phyloP scores from a whole-genome alignment of 2,329 filamentous ascomycete genomes.

The Xylariaceae sp. region DNA sequence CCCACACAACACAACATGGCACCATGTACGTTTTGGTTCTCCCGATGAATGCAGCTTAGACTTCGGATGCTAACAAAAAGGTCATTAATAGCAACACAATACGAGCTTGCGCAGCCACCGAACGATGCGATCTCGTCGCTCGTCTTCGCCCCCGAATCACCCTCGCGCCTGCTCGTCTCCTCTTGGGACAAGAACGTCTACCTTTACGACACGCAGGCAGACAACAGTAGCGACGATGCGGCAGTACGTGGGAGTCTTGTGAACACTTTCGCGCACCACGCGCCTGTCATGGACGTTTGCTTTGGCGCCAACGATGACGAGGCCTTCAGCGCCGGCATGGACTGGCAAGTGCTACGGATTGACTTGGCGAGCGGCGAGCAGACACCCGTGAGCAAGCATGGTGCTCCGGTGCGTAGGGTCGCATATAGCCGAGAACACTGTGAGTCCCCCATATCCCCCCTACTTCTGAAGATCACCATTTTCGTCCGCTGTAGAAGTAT shows the following conservation, averaged over 20 bases:
- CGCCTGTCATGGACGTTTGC: constrained; percentile 86
- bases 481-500: no score
- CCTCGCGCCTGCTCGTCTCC: constrained; percentile 75
- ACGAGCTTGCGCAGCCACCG: constrained; percentile 77
- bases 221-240: constrained; percentile 35
- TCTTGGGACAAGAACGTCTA: constrained; percentile 95
- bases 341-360: constrained; percentile 76
- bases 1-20: constrained; percentile 14
- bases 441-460: constrained; percentile 32
- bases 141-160: constrained; percentile 75
- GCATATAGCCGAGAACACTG: constrained; percentile 74
- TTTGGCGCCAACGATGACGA: constrained; percentile 80
- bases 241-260: constrained; percentile 57
- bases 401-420: constrained; percentile 74
- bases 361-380: constrained; percentile 69
- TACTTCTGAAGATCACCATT: background rate
- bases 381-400: constrained; percentile 73
- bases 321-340: constrained; percentile 81
- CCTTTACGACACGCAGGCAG: constrained; percentile 70
- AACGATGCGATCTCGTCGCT: constrained; percentile 83
- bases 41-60: no score
- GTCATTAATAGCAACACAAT: constrained; percentile 64
- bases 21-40: constrained; percentile 15
- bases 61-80: no score
- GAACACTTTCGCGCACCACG: constrained; percentile 72